Conservation (phyloP, 2,329 filamentous ascomycete genomes). For the Colletotrichum falcatum region DNA sequence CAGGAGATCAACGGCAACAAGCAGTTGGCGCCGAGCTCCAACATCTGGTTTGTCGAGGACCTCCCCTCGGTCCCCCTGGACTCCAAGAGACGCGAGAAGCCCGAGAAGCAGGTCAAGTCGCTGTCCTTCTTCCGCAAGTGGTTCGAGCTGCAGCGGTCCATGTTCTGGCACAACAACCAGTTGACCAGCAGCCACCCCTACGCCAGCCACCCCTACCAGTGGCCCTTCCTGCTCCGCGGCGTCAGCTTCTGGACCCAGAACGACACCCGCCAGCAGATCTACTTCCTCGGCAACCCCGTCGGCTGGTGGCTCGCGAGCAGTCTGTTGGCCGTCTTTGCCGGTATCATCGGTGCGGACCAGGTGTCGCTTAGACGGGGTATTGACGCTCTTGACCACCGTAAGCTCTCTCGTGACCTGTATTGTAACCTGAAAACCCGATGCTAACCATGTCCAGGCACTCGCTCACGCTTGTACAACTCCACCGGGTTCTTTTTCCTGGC, state of each 20-base stretch:
- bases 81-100: slow-evolving; percentile 78
- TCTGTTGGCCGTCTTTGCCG: slow-evolving; percentile 91
- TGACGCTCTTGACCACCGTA: slow-evolving; percentile 92
- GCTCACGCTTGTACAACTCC: slow-evolving; percentile 95
- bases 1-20: slow-evolving; percentile 99
- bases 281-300: slow-evolving; percentile 96
- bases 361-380: slow-evolving; percentile 91
- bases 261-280: slow-evolving; percentile 95
- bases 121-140: slow-evolving; percentile 94
- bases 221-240: slow-evolving; percentile 96
- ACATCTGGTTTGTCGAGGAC: slow-evolving; percentile 94
- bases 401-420: slow-evolving; percentile 57
- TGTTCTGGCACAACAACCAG: slow-evolving; percentile 99
- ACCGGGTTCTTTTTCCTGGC: slow-evolving; percentile 99
- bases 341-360: slow-evolving; percentile 93
- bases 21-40: slow-evolving; percentile 88
- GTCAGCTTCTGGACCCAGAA: slow-evolving; percentile 99
- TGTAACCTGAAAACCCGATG: not conserved
- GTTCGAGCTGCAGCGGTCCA: slow-evolving; percentile 94
- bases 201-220: slow-evolving; percentile 92
- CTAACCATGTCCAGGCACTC: slow-evolving; percentile 73
- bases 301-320: slow-evolving; percentile 98
- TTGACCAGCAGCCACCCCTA: slow-evolving; percentile 98
- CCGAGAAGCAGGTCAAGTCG: slow-evolving; percentile 82
- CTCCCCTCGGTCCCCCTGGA: slow-evolving; percentile 83